Evolutionary conservation across 78 protist genomes (phyloP), one percentile per base, ranked within the genome.

Genomic region (Parvularia atlantis): DNA sequence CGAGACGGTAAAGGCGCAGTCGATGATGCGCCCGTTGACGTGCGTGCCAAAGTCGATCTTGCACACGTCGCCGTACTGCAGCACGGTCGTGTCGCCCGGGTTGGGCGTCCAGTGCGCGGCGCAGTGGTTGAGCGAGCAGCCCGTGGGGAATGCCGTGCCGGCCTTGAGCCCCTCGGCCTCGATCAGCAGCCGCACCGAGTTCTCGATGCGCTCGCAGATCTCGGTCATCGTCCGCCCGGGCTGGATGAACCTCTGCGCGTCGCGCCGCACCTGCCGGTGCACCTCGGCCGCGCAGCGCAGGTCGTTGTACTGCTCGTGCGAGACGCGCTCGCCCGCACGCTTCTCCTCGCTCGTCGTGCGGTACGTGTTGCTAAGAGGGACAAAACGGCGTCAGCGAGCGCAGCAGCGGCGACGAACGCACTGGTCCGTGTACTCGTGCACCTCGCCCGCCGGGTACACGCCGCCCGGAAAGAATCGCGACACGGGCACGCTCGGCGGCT

Each of bases 21-120:
- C 99, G 52, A 94, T 85, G 66, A 96, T 93, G 40, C 80, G 83
- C 33, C 92, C 96, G 58, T 89, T 89, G 70, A 94, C 72, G 62
- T 96, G 99, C 10, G 92, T 89, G 26, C 99, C 99, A 66, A 96
- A 93, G 72, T 96, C 99, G 39, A 96, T 69, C 87, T 96, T 96
- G 74, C 88, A 44, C 35, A 96, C 96, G 72, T 93, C 98, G 63
- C 77, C 91, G 58, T 90, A 35, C 69, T 80, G 69, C 69, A 96
- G 81, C 26, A 93, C 91, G 3, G 95, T 91, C 71, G 84, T 87
- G 81, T 96, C 98, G 20, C 97, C 99, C 0, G 91, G n/a, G 71
- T 95, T 95, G 50, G 99, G 99, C 36, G 98, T 94, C 54, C 48
- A 95, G 79, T 96, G 99, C 30, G 99, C 99, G 1, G 99, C 99